Conservation (phyloP, 2,329 filamentous ascomycete genomes). For the Scedosporium dehoogii region DNA sequence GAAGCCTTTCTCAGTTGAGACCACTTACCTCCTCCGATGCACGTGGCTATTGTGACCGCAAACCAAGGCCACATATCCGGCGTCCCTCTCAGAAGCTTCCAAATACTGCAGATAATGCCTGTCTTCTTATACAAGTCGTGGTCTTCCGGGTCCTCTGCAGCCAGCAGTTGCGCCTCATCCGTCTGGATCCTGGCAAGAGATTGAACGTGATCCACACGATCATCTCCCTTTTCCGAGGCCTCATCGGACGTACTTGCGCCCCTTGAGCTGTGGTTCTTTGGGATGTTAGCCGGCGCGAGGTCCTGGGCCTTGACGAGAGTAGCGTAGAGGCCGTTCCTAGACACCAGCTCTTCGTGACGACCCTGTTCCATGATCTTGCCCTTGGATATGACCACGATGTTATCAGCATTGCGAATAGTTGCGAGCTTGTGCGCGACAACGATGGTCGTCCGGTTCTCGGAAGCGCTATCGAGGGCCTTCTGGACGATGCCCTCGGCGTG, state of each 20-base stretch:
- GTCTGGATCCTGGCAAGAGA: slow-evolving; percentile 12
- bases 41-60: slow-evolving; percentile 1
- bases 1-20: not conserved
- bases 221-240: slow-evolving; percentile 11
- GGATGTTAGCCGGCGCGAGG: slow-evolving; percentile 14
- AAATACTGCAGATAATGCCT: slow-evolving; percentile 8
- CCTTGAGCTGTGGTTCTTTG: not conserved
- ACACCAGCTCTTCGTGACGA: slow-evolving; percentile 47
- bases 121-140: slow-evolving; percentile 16
- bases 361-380: slow-evolving; percentile 52
- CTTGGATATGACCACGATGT: slow-evolving; percentile 55
- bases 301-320: slow-evolving; percentile 36
- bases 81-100: slow-evolving; percentile 7
- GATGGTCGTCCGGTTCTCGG: slow-evolving; percentile 51
- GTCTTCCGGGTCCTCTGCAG: slow-evolving; percentile 23
- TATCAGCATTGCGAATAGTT: slow-evolving; percentile 51
- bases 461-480: slow-evolving; percentile 40
- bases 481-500: slow-evolving; percentile 42
- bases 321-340: slow-evolving; percentile 35
- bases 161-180: slow-evolving; percentile 18
- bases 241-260: slow-evolving; percentile 4
- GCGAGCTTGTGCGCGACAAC: slow-evolving; percentile 55
- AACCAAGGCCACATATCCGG: slow-evolving; percentile 11
- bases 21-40: slow-evolving; percentile 10
- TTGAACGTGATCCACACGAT: not conserved